Base-by-base conservation (phyloP, 352 stramenopile species). In the Hyaloperonospora brassicae region DNA sequence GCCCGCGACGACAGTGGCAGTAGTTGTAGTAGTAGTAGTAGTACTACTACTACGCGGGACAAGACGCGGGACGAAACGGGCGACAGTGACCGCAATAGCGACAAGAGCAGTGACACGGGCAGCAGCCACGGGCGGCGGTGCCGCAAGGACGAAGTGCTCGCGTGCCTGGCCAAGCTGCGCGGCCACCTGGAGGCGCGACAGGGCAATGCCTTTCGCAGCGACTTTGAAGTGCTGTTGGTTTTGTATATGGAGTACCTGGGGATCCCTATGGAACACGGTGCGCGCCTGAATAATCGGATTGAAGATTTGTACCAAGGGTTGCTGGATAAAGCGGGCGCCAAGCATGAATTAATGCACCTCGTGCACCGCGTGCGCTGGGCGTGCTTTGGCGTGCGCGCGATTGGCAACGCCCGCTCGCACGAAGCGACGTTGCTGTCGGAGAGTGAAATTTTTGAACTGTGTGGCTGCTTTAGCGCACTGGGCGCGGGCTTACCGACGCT, bases 381-480 rank as follows among this genome's bases (percentile, higher is more conserved):
- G 27, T 70, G 62, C 35, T 52, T 56, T 13, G 62, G 62, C 7
- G 62, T 70, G 36, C 53, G 58, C 3, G 53, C 58, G 0, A 70
- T 70, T 42, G 53, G 62, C 45, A 66, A 66, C 47, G 54, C 47
- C 14, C 58, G 58, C 30, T 64, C 53, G 24, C 49, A 70, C 10
- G 52, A 67, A n/a, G 52, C 58, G 12, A 56, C 27, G 31, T 40
- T 42, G 17, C 42, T 70, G 3, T 67, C 62, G 4, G 62, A 70
- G 42, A 64, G 34, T 34, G 62, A 70, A 55, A 56, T 56, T n/a
- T 39, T 70, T 12, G 62, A 67, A 39, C 46, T 70, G 11, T 66
- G 62, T 24, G 45, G 58, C 13, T 70, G 62, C 14, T 64, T 66
- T 55, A 70, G 62, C 59, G 62, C 58, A 14, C 66, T 70, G 30